phyloP scores from a whole-genome alignment of 2,329 filamentous ascomycete genomes.

The Monilinia polystroma region DNA sequence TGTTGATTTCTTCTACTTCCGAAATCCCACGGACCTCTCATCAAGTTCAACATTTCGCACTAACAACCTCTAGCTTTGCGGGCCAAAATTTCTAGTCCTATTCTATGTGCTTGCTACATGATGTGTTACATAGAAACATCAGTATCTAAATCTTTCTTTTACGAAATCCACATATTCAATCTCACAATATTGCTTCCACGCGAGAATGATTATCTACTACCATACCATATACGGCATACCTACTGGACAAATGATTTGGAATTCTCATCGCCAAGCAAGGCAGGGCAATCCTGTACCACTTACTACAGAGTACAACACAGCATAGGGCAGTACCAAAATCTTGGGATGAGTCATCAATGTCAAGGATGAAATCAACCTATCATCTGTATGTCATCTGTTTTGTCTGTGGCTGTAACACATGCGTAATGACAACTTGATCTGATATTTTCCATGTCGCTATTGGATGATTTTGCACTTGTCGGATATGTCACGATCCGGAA shows the following conservation, averaged over 20 bases:
- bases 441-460: background rate
- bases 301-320: background rate
- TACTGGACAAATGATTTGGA: conserved; percentile 4
- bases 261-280: conserved; percentile 3
- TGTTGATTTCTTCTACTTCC: background rate
- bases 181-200: background rate
- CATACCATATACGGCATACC: background rate
- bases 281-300: background rate
- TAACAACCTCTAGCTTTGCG: background rate
- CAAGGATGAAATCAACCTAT: background rate
- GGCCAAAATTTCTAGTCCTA: background rate
- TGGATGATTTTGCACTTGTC: background rate
- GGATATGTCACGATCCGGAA: background rate
- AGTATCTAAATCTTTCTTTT: background rate
- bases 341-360: background rate
- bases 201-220: background rate
- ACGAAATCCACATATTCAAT: background rate
- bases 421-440: background rate
- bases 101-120: background rate
- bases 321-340: background rate
- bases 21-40: background rate
- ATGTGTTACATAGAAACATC: background rate
- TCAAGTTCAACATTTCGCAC: background rate
- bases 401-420: conserved; percentile 6
- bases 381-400: background rate